Evolutionary conservation across 495 filamentous ascomycete genomes (phyloP).

Genomic region (Physcia stellaris): DNA sequence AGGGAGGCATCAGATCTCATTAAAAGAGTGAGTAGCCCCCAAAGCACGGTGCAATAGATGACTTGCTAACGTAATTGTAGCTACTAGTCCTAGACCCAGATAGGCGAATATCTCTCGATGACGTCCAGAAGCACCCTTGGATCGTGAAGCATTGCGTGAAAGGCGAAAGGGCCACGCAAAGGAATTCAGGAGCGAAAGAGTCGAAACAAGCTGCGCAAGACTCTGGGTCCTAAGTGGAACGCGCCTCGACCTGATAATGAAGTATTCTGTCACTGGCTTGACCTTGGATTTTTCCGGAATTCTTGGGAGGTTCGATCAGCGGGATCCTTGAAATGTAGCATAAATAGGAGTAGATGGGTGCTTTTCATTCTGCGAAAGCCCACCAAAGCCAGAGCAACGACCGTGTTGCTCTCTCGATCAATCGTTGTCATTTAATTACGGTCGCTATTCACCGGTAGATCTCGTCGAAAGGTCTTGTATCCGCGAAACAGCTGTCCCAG

Average conservation of each 20-base stretch:
- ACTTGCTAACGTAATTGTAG: conserved; percentile 28
- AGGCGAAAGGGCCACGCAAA: conserved; percentile 47
- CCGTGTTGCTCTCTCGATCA: no score
- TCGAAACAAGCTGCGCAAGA: no score
- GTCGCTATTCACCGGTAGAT: conserved; percentile 91
- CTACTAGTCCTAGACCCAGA: conserved; percentile 88
- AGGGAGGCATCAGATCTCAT: conserved; percentile 87
- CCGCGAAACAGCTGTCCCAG: conserved; percentile 90
- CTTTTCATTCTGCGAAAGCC: conserved; percentile 1
- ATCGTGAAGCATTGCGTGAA: conserved; percentile 91
- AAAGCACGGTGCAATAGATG: background rate
- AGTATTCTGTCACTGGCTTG: no score
- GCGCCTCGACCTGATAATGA: no score
- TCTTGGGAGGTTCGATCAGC: no score
- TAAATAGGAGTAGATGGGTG: background rate
- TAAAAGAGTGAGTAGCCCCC: conserved; percentile 52
- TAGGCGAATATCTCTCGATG: conserved; percentile 78
- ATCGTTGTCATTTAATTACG: no score
- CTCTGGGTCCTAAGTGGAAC: no score
- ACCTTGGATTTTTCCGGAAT: no score
- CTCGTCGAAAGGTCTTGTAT: conserved; percentile 91
- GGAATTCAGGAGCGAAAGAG: conserved; percentile 24
- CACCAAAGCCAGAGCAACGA: conserved; percentile 2
- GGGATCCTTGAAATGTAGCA: conserved; percentile 5
- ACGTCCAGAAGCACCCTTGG: conserved; percentile 88